Base-by-base conservation (phyloP, 1,139 yeast genomes). In the Yamadazyma mexicana region DNA sequence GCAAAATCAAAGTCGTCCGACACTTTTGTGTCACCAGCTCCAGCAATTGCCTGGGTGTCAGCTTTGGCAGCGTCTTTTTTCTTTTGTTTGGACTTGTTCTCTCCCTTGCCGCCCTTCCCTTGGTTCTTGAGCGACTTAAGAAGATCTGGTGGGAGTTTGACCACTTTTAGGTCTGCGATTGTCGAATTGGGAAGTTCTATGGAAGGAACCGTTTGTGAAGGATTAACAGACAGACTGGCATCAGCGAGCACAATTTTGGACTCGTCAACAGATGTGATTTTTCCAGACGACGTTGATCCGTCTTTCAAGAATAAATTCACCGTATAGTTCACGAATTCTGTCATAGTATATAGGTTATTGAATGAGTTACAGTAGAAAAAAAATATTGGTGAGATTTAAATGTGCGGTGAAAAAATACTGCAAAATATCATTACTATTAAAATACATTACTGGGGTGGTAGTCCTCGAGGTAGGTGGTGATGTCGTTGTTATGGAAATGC, bases 1-100 rank as follows among this genome's bases (percentile, higher is more conserved):
- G 80, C 87, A 61, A 91, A 91, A 59, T 91, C 97, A 63, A 91
- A 91, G 47, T 89, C 97, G 17, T 37, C 42, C 2, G 48, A 33
- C 33, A 39, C 40, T 22, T 38, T 35, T 24, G 33, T 17, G 7
- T 33, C 39, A 5, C 26, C 27, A n/a, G 17, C n/a, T 30, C 28
- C 5, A 17, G 22, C 22, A 20, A 20, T 20, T 20, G 22, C 29
- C 29, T 35, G 33, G 5, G 17, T 11, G n/a, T 35, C 35, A 3
- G 32, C 31, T 2, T 34, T 20, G 10, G 17, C 42, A 15, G 28
- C 28, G 12, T 28, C 41, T 28, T 35, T 32, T 25, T 42, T 34
- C 23, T 37, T 35, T 8, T 12, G 17, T 31, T 32, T 38, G 10
- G 15, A 22, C 35, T 50, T 50, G 35, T 45, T 54, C 14, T 27